Conservation (phyloP, 2,329 filamentous ascomycete species). For the Talaromyces atroroseus region DNA sequence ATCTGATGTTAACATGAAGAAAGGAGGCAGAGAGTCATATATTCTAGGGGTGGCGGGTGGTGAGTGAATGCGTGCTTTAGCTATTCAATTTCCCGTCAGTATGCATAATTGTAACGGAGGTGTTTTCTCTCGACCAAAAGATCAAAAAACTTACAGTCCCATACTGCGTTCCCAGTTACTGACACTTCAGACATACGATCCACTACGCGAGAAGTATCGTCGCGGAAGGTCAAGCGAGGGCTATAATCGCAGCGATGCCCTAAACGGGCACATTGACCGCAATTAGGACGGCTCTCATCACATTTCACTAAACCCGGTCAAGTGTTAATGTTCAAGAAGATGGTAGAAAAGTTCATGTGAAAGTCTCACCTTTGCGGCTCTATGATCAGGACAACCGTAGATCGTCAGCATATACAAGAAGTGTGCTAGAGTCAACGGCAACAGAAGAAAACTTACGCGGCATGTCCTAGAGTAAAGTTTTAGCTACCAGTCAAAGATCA, state of each 20-base stretch:
- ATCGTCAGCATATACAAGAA: background rate
- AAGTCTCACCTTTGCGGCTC: conserved; percentile 37
- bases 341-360: background rate
- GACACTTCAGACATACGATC: conserved; percentile 50
- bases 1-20: conserved; percentile 49
- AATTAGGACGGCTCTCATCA: conserved; percentile 51
- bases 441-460: conserved; percentile 29
- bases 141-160: conserved; percentile 48
- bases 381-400: conserved; percentile 15
- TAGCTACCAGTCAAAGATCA: conserved; percentile 11
- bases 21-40: conserved; percentile 50
- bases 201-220: conserved; percentile 49
- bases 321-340: background rate
- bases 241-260: conserved; percentile 55
- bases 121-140: background rate
- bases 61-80: conserved; percentile 8
- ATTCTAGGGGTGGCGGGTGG: conserved; percentile 25
- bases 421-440: background rate
- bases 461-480: conserved; percentile 32
- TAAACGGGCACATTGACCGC: conserved; percentile 53
- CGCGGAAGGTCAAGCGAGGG: conserved; percentile 50
- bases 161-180: conserved; percentile 48
- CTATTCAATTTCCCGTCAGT: background rate
- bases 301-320: conserved; percentile 44
- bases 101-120: background rate